Percentiles rank a stretch among this genome's conserved stretches.
phyloP scores from a whole-genome alignment of 495 filamentous ascomycete species.

The Bathelium albidoporum region DNA sequence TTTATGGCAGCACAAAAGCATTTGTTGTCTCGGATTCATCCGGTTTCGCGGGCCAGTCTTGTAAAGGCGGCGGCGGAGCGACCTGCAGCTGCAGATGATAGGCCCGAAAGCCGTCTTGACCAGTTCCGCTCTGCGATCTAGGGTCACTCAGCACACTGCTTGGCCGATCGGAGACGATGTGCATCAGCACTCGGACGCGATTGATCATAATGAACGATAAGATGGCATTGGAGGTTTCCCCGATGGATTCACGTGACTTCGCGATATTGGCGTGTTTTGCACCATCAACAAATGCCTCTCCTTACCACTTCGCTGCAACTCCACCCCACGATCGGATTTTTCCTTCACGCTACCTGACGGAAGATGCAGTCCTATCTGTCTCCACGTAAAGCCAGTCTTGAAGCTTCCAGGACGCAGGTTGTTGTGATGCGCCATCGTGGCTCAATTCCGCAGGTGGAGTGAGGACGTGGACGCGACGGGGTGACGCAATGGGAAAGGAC shows the following conservation, averaged over 20 bases:
- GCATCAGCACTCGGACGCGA: background rate
- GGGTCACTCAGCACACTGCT: background rate
- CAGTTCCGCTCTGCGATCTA: background rate
- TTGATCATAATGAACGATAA: background rate
- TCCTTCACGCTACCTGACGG: no score
- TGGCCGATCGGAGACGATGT: background rate
- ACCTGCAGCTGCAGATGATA: slow-evolving; percentile 2
- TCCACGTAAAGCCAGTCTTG: no score
- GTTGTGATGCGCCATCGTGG: background rate
- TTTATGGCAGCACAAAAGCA: background rate
- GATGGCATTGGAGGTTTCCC: background rate
- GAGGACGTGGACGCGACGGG: background rate
- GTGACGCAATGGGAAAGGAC: background rate
- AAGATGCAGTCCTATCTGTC: no score
- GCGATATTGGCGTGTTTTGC: background rate
- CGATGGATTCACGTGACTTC: background rate
- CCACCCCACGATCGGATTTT: background rate
- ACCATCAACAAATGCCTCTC: background rate
- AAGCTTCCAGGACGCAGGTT: background rate
- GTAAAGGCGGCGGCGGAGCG: slow-evolving; percentile 1
- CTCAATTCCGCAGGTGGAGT: background rate
- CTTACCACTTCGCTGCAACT: background rate
- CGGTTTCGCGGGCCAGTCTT: background rate
- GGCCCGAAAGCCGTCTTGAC: background rate
- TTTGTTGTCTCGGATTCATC: background rate